Conservation (phyloP, 345 rosid species). For the Mallotus nudiflorus region DNA sequence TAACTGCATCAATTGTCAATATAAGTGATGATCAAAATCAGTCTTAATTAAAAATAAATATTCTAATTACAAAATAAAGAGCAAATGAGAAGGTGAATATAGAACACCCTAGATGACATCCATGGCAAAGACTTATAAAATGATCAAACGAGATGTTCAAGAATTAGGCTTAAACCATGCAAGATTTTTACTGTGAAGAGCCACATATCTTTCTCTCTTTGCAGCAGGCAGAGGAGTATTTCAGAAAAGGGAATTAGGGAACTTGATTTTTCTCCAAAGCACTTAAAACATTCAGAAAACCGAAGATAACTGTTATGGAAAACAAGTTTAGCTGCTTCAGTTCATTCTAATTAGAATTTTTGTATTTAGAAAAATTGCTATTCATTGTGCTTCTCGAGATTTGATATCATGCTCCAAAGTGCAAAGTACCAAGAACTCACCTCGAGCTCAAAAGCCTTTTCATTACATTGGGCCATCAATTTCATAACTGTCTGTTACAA, state of each 20-base stretch:
- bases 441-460: constrained; percentile 96
- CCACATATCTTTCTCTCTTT: too few relatives aligned
- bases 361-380: not conserved
- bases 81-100: not conserved
- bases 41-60: not conserved
- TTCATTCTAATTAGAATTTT: not conserved
- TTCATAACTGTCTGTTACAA: constrained; percentile 76
- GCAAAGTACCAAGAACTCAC: constrained; percentile 30
- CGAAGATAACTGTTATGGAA: not conserved
- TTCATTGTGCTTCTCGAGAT: not conserved
- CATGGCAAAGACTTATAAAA: not conserved
- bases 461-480: constrained; percentile 94
- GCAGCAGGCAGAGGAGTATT: not conserved
- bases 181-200: too few relatives aligned
- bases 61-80: not conserved
- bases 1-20: constrained; percentile 53
- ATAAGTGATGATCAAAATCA: constrained; percentile 12
- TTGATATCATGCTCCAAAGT: constrained; percentile 3
- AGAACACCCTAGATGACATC: not conserved
- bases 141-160: not conserved
- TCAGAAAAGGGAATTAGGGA: not conserved
- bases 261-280: not conserved
- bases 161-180: not conserved
- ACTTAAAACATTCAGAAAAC: too few relatives aligned
- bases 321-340: too few relatives aligned